These are phyloP conservation scores for Fusarium sp. DNA, from an alignment of 2,329 filamentous ascomycete genomes.

Conservation along the genomic window DNA sequence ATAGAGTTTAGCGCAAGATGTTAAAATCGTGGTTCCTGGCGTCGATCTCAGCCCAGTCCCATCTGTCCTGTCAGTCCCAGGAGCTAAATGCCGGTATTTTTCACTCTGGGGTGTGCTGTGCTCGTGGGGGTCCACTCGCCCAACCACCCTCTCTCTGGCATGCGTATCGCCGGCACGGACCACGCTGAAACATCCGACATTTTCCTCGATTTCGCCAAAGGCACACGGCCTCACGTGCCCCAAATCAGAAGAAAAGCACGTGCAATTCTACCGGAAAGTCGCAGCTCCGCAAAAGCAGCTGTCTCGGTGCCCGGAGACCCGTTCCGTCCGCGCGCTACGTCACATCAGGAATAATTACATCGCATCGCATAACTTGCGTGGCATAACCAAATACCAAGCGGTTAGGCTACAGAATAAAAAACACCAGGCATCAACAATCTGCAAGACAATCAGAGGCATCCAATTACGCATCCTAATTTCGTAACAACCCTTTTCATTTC, in stretches of 20 bases:
- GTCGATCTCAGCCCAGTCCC: neutral
- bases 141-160: too few relatives aligned
- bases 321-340: neutral
- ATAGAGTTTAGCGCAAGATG: neutral
- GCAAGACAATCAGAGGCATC: neutral
- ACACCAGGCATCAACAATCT: neutral
- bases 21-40: neutral
- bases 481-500: slow-evolving; percentile 1
- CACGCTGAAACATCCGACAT: too few relatives aligned
- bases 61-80: too few relatives aligned
- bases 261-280: neutral
- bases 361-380: slow-evolving; percentile 7
- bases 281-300: neutral
- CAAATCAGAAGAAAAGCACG: neutral
- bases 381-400: slow-evolving; percentile 29
- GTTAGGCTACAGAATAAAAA: slow-evolving; percentile 20
- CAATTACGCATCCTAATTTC: slow-evolving; percentile 21
- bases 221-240: neutral
- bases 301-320: neutral
- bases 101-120: neutral
- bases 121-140: too few relatives aligned
- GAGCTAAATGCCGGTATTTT: too few relatives aligned
- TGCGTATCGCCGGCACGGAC: too few relatives aligned
- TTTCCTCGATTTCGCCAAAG: neutral
- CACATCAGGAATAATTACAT: neutral